Evolutionary conservation across 2,329 filamentous ascomycete species (phyloP).

Genomic region (Tolypocladium pustulatum): DNA sequence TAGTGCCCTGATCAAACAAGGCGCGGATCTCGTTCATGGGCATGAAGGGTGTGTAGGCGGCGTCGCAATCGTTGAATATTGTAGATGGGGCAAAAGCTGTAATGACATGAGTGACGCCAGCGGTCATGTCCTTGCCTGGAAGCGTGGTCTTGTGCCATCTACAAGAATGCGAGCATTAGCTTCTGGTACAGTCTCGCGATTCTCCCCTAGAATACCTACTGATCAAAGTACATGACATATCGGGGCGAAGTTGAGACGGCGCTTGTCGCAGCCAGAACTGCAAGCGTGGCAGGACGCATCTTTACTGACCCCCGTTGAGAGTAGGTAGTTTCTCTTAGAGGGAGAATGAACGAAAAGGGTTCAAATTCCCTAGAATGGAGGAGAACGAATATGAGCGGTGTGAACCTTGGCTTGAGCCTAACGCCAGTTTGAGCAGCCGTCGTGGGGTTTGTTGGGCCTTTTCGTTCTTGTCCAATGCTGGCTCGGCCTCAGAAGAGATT

Average conservation of each 20-base stretch:
- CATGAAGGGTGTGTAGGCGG: slow-evolving; percentile 42
- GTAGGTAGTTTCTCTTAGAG: no score
- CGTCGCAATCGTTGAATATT: slow-evolving; percentile 32
- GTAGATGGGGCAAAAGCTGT: slow-evolving; percentile 42
- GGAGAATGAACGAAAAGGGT: not conserved
- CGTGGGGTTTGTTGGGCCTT: not conserved
- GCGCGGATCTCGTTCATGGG: slow-evolving; percentile 37
- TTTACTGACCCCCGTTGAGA: not conserved
- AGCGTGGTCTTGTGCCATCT: slow-evolving; percentile 30
- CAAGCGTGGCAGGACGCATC: slow-evolving; percentile 7
- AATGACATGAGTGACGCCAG: slow-evolving; percentile 42
- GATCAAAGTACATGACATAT: slow-evolving; percentile 34
- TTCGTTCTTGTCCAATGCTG: not conserved
- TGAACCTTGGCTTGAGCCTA: not conserved
- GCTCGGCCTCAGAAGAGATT: not conserved
- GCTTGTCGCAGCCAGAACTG: slow-evolving; percentile 8
- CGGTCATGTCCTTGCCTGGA: slow-evolving; percentile 24
- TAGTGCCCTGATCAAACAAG: slow-evolving; percentile 40
- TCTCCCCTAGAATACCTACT: slow-evolving; percentile 20
- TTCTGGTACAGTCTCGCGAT: not conserved
- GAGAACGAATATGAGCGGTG: not conserved
- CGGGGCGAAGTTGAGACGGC: slow-evolving; percentile 12
- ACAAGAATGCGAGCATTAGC: not conserved
- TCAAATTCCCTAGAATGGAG: not conserved
- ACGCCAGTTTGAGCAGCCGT: not conserved